Evolutionary conservation across 2,329 filamentous ascomycete genomes (phyloP).

Genomic region (Fusarium sacchari): DNA sequence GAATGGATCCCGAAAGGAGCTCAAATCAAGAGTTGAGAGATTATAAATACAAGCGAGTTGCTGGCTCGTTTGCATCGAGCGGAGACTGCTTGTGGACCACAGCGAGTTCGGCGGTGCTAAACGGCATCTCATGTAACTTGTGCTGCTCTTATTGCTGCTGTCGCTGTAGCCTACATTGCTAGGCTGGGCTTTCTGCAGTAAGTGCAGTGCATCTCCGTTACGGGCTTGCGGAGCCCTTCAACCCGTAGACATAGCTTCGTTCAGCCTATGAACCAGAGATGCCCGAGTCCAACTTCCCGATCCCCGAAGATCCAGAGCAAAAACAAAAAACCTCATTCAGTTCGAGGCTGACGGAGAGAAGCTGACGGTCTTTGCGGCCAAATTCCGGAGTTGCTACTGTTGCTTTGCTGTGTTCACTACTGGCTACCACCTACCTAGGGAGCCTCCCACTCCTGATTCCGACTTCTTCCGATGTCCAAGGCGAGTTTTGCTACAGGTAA

Average conservation of each 20-base stretch:
- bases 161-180: not conserved
- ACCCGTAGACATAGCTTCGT: conserved; percentile 11
- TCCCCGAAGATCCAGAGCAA: conserved; percentile 24
- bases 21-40: conserved; percentile 40
- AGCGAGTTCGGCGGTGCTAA: conserved; percentile 41
- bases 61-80: conserved; percentile 22
- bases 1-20: conserved; percentile 30
- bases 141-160: not conserved
- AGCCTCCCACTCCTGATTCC: conserved; percentile 29
- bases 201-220: conserved; percentile 7
- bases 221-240: conserved; percentile 38
- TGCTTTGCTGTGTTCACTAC: not conserved
- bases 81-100: conserved; percentile 37
- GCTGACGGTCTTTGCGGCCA: conserved; percentile 25
- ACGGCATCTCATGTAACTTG: conserved; percentile 6
- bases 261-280: conserved; percentile 22
- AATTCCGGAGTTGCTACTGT: conserved; percentile 19
- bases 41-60: conserved; percentile 46
- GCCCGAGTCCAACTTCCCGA: conserved; percentile 22
- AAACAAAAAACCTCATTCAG: conserved; percentile 7
- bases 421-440: not conserved
- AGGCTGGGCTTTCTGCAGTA: not conserved
- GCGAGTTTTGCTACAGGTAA: conserved; percentile 19
- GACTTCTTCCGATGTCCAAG: conserved; percentile 34
- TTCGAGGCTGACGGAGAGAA: conserved; percentile 13